These are phyloP conservation scores for Colletotrichum musae DNA, from an alignment of 2,329 filamentous ascomycete species.

Conservation along the genomic window DNA sequence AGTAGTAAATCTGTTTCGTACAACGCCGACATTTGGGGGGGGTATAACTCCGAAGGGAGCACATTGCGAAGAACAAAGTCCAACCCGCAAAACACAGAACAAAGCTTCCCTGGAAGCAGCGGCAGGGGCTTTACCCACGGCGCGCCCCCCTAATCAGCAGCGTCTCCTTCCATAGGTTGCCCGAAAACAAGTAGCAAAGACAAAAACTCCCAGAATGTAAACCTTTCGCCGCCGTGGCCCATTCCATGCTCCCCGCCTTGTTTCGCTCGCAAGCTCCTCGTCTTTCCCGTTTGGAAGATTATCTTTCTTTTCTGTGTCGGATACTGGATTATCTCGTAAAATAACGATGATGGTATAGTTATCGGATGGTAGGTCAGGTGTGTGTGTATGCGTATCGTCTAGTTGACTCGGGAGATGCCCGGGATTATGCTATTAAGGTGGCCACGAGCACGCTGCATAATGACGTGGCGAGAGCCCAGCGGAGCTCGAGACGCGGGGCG, in stretches of 20 bases:
- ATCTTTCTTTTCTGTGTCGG: not conserved
- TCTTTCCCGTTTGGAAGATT: not conserved
- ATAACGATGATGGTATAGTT: not conserved
- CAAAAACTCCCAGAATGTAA: constrained; percentile 4
- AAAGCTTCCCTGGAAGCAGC: not conserved
- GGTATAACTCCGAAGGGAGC: constrained; percentile 36
- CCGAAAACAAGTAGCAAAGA: not conserved
- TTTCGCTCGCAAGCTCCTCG: constrained; percentile 1
- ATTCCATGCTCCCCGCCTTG: not conserved
- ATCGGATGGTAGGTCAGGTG: not conserved
- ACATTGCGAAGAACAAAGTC: constrained; percentile 12
- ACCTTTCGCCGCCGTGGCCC: not conserved
- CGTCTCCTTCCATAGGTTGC: not conserved
- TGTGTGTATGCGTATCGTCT: not conserved
- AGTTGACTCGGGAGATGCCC: not conserved
- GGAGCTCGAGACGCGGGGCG: constrained; percentile 21
- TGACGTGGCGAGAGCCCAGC: constrained; percentile 24
- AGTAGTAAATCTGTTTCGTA: constrained; percentile 10
- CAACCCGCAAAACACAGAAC: constrained; percentile 16
- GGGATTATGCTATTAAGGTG: constrained; percentile 6
- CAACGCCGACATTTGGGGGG: constrained; percentile 16
- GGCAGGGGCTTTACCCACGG: too few relatives aligned
- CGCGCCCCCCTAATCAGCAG: too few relatives aligned
- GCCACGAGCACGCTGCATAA: constrained; percentile 28
- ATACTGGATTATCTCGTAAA: not conserved